These are phyloP conservation scores for Mercurialis annua DNA, from an alignment of 345 rosid genomes.

Conservation along the genomic window DNA sequence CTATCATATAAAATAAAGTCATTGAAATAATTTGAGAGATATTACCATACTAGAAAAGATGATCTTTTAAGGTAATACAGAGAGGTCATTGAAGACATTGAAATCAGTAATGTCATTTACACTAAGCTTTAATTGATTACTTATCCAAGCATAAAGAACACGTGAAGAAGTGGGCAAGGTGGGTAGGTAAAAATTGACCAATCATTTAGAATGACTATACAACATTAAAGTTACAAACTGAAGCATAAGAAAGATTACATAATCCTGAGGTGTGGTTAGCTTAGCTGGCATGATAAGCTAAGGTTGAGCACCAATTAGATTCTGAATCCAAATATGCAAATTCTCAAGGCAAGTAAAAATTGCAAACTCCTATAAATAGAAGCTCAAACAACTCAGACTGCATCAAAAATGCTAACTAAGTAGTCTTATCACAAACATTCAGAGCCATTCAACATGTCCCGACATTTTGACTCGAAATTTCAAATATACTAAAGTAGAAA, in stretches of 20 bases:
- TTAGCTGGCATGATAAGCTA: not conserved
- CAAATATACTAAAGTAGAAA: not conserved
- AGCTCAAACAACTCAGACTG: not conserved
- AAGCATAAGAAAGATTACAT: not conserved
- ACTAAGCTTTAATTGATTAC: not conserved
- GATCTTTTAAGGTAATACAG: not conserved
- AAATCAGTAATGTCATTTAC: not conserved
- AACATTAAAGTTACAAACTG: not conserved
- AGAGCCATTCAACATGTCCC: not conserved
- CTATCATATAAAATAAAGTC: slow-evolving; percentile 35
- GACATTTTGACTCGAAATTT: not conserved
- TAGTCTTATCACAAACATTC: not conserved
- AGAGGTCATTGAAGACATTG: not conserved
- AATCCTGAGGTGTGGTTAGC: not conserved
- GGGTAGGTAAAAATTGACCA: not conserved
- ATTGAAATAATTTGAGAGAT: slow-evolving; percentile 3
- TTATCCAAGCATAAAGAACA: not conserved
- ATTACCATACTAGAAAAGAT: not conserved
- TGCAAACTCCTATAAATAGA: not conserved
- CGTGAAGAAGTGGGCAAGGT: not conserved
- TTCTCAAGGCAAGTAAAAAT: not conserved
- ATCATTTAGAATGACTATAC: not conserved
- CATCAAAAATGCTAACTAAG: not conserved
- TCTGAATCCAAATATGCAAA: not conserved
- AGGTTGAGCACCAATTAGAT: not conserved